These are phyloP conservation scores for Phlebiopsis flavidoalba DNA, from an alignment of 768 basidiomycete species.

Conservation along the genomic window DNA sequence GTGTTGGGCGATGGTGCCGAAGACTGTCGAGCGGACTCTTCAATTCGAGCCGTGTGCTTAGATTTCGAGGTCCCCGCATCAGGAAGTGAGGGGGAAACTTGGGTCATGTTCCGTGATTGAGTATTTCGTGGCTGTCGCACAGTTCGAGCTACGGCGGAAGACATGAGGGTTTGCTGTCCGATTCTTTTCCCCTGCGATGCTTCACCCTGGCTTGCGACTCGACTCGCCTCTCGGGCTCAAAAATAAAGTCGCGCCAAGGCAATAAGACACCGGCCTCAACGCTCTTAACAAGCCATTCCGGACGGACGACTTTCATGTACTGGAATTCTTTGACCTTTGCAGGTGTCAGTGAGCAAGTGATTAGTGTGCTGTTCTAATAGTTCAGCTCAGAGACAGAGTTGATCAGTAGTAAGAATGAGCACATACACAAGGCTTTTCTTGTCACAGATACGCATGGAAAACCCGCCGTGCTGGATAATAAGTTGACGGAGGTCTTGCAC, in stretches of 20 bases:
- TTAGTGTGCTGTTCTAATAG: conserved; percentile 76
- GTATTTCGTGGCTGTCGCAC: background rate
- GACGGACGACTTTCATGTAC: conserved; percentile 83
- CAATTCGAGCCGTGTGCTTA: conserved; percentile 14
- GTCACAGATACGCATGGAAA: conserved; percentile 81
- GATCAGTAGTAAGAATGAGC: background rate
- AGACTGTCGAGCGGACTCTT: conserved; percentile 6
- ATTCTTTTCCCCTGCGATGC: conserved; percentile 41
- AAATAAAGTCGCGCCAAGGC: conserved; percentile 77
- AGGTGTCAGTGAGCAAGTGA: conserved; percentile 88
- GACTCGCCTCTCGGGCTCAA: conserved; percentile 40
- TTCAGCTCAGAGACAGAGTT: background rate
- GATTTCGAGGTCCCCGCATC: background rate
- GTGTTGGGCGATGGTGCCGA: conserved; percentile 27
- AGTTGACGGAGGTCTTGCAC: conserved; percentile 79
- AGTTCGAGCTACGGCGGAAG: background rate
- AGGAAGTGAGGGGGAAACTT: too few species aligned
- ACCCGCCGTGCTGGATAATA: conserved; percentile 80
- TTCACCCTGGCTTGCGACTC: too few species aligned
- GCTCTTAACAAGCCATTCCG: conserved; percentile 86
- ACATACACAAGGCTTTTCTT: conserved; percentile 70
- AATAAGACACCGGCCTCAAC: conserved; percentile 60
- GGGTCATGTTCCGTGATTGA: background rate
- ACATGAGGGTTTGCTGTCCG: conserved; percentile 31
- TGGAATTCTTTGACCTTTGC: conserved; percentile 87